Percentiles rank a stretch among this genome's conserved stretches.
Evolutionary conservation across 139 green algal genomes (phyloP).

Genomic region (Microglena sp.): DNA sequence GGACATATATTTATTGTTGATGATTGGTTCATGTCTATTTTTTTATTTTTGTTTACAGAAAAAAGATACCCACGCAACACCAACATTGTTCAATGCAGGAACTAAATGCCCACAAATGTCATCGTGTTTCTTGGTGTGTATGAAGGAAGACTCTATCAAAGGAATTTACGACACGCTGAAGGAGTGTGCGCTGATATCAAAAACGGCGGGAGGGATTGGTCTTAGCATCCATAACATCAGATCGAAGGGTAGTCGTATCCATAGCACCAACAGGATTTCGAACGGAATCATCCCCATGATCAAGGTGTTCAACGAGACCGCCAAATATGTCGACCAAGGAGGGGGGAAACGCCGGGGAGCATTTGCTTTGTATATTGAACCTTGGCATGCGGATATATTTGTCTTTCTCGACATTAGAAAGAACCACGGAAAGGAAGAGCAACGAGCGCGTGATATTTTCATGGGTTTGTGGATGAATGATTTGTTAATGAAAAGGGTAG

Average conservation of each 20-base stretch:
- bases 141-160: constrained; percentile 29
- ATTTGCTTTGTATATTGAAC: constrained; percentile 49
- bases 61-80: constrained; percentile 28
- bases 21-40: too few relatives aligned
- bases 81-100: constrained; percentile 35
- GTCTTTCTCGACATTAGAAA: constrained; percentile 57
- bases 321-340: constrained; percentile 18
- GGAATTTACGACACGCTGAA: constrained; percentile 33
- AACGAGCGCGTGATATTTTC: constrained; percentile 50
- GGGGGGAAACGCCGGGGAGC: constrained; percentile 15
- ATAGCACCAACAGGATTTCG: constrained; percentile 19
- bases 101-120: constrained; percentile 15
- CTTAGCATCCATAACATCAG: constrained; percentile 22
- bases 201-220: constrained; percentile 31
- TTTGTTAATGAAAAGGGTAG: constrained; percentile 52
- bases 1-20: too few relatives aligned
- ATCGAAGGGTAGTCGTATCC: constrained; percentile 8
- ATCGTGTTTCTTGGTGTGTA: constrained; percentile 27
- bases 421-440: constrained; percentile 55
- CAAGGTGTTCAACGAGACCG: constrained; percentile 27
- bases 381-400: constrained; percentile 54
- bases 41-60: too few relatives aligned
- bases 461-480: constrained; percentile 52
- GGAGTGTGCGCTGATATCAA: constrained; percentile 29
- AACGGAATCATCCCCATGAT: constrained; percentile 33